Percentiles rank a stretch among this genome's conserved stretches.
phyloP scores from a whole-genome alignment of 2,329 filamentous ascomycete species.

The Cladobotryum mycophilum region DNA sequence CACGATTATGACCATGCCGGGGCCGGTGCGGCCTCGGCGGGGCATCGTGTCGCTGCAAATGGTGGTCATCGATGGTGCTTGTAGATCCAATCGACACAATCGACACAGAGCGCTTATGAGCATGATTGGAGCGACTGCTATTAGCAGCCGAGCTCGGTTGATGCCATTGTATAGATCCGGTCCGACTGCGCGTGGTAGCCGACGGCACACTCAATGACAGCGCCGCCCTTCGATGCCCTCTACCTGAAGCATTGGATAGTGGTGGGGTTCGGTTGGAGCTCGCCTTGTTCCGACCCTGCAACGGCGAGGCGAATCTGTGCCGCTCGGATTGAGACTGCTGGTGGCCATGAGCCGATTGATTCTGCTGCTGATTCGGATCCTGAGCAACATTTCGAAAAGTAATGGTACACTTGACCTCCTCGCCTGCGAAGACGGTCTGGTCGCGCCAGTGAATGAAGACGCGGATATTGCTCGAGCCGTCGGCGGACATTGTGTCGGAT shows the following conservation, averaged over 20 bases:
- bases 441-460: conserved; percentile 95
- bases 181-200: conserved; percentile 37
- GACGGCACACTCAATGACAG: conserved; percentile 56
- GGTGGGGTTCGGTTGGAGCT: conserved; percentile 39
- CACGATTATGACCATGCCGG: conserved; percentile 63
- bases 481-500: conserved; percentile 43
- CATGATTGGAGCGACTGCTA: conserved; percentile 40
- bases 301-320: conserved; percentile 36
- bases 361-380: conserved; percentile 27
- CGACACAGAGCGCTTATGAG: conserved; percentile 70
- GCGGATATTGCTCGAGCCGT: conserved; percentile 65
- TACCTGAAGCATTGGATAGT: conserved; percentile 32
- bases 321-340: conserved; percentile 25
- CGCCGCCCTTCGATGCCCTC: conserved; percentile 58
- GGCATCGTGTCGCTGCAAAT: conserved; percentile 36
- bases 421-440: conserved; percentile 90
- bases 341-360: conserved; percentile 1
- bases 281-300: conserved; percentile 37
- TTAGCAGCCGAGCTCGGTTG: conserved; percentile 22
- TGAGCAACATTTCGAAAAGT: conserved; percentile 83
- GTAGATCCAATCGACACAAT: conserved; percentile 70
- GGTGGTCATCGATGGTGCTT: conserved; percentile 42
- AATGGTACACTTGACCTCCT: conserved; percentile 91
- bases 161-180: conserved; percentile 44
- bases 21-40: conserved; percentile 43